phyloP scores from a whole-genome alignment of 148 eudicot genomes.

The Chenopodium formosanum region DNA sequence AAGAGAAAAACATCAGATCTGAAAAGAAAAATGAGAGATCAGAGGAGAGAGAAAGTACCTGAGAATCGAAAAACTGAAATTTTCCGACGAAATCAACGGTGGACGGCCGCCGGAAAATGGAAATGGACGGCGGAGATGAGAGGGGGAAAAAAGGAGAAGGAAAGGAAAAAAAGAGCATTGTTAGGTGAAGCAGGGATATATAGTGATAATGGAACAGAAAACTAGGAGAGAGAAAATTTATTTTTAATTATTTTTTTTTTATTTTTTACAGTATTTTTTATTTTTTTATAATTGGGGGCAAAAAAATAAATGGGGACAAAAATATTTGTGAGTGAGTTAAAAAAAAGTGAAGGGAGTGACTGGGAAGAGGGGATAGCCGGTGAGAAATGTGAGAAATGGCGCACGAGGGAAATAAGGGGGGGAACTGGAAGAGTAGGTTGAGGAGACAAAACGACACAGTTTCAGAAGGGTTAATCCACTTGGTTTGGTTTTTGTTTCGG shows the following conservation, averaged over 20 bases:
- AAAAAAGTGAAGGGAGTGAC: neutral
- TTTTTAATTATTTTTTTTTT: neutral
- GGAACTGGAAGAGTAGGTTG: neutral
- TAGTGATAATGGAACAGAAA: slow-evolving; percentile 32
- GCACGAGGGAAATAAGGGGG: slow-evolving; percentile 15
- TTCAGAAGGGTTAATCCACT: neutral
- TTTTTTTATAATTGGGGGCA: no score
- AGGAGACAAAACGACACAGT: slow-evolving; percentile 15
- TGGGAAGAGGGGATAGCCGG: slow-evolving; percentile 11
- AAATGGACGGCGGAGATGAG: slow-evolving; percentile 17
- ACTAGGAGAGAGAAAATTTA: slow-evolving; percentile 24
- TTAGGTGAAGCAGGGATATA: slow-evolving; percentile 36
- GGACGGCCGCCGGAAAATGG: slow-evolving; percentile 18
- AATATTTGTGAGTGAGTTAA: neutral
- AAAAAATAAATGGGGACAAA: no score
- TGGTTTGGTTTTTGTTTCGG: neutral
- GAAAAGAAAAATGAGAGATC: slow-evolving; percentile 19
- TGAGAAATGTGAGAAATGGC: neutral
- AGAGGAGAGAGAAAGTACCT: slow-evolving; percentile 11
- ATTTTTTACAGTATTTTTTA: no score
- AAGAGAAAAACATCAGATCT: slow-evolving; percentile 32
- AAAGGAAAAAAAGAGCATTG: slow-evolving; percentile 38
- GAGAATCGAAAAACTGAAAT: neutral
- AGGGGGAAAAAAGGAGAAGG: slow-evolving; percentile 15
- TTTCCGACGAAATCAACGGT: slow-evolving; percentile 18